Base-by-base conservation (phyloP, 306 rosid genomes). In the Gynostemma pentaphyllum region DNA sequence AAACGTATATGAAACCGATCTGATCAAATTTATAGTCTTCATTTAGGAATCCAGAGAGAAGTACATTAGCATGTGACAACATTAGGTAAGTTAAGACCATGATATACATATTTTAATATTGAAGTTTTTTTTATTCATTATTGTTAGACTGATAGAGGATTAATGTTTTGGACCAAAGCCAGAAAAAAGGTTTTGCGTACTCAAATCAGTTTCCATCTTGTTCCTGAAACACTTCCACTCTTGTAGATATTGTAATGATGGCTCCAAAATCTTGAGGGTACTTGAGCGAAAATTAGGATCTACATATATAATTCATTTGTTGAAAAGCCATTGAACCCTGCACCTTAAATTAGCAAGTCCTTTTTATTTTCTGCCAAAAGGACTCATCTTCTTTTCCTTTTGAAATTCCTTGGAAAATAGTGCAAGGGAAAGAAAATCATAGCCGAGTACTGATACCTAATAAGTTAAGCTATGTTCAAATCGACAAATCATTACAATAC, bases 171-270 rank as follows among this genome's bases (percentile, higher is more conserved):
- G 50, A 62, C 59, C 45, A 50, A 56, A 57, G 52, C 59, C 21
- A 57, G 69, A 22, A 60, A 68, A 47, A 63, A 64, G 39, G 40
- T 39, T n/a, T 21, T 51, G 19, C 30, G 41, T 36, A 21, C 42
- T 62, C 28, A n/a, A 62, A 42, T 41, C 42, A 42, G 49, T 60
- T 65, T 18, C 66, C 62, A 41, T 32, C 51, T 24, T 15, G 34
- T 60, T 63, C 55, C 48, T 64, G 68, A 69, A 64, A 41, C 67
- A 10, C 64, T 45, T 73, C 49, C 47, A 19, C 49, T 60, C 48
- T 60, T 56, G 66, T 57, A 64, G 82, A 90, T 85, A 81, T 78
- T 80, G 90, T 79, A 81, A 90, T 90, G 88, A 90, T 90, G 82
- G 73, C 84, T 65, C 69, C 82, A 68, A 79, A 65, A 74, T 73